These are phyloP conservation scores for Aspergillus fischeri DNA, from an alignment of 2,329 filamentous ascomycete genomes.

Conservation along the genomic window DNA sequence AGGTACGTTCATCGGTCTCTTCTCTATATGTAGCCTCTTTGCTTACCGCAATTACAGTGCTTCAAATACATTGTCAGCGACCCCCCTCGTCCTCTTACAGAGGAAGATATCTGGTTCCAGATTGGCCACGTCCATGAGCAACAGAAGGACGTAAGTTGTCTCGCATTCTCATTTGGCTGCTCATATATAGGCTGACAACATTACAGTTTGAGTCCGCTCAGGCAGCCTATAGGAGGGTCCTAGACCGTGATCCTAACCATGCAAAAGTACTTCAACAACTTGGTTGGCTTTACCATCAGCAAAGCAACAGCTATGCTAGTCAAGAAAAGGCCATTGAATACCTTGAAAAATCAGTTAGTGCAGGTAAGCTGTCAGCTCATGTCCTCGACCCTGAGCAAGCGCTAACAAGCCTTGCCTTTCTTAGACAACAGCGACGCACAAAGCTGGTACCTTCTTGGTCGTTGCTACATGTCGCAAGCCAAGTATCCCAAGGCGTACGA, in stretches of 20 bases:
- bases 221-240: conserved; percentile 82
- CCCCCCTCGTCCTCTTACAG: conserved; percentile 84
- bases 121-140: conserved; percentile 98
- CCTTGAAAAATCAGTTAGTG: conserved; percentile 90
- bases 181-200: conserved; percentile 21
- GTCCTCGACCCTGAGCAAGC: conserved; percentile 1
- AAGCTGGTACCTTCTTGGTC: conserved; percentile 95
- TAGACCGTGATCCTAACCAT: conserved; percentile 92
- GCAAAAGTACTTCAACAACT: conserved; percentile 97
- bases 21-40: neutral
- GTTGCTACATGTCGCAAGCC: conserved; percentile 99
- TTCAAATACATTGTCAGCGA: conserved; percentile 97
- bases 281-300: conserved; percentile 95
- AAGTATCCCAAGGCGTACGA: conserved; percentile 99
- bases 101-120: conserved; percentile 99
- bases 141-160: conserved; percentile 84
- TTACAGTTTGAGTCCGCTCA: conserved; percentile 89
- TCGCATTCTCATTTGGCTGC: neutral
- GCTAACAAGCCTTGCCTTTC: conserved; percentile 4
- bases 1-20: conserved; percentile 55
- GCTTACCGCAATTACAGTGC: conserved; percentile 56
- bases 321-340: conserved; percentile 97
- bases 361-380: conserved; percentile 58
- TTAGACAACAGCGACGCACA: conserved; percentile 90
- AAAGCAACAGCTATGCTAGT: conserved; percentile 83